Evolutionary conservation across 768 basidiomycete genomes (phyloP).

Genomic region (Amanita inopinata): DNA sequence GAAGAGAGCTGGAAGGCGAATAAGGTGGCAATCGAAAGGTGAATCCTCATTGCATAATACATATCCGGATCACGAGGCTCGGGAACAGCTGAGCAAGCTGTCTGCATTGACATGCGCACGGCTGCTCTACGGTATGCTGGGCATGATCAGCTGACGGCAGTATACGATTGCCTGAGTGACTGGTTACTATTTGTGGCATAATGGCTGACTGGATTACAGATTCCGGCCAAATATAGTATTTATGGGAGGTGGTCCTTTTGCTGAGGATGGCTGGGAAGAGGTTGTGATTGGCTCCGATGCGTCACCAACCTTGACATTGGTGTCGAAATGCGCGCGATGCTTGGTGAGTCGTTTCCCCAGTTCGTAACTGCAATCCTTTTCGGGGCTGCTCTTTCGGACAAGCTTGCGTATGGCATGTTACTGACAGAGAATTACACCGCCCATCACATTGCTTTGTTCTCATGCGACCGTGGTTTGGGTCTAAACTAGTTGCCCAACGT

Average conservation of each 20-base stretch:
- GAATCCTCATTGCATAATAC: too few relatives aligned
- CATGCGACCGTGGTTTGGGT: constrained; percentile 3
- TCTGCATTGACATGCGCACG: too few relatives aligned
- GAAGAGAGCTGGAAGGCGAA: constrained; percentile 43
- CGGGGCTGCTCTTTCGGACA: too few relatives aligned
- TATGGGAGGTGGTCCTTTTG: constrained; percentile 56
- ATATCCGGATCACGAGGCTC: too few relatives aligned
- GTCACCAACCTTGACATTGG: constrained; percentile 41
- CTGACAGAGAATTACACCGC: too few relatives aligned
- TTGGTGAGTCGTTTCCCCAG: constrained; percentile 37
- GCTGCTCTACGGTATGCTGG: too few relatives aligned
- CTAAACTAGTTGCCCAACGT: constrained; percentile 78
- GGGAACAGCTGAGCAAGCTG: too few relatives aligned
- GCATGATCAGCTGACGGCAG: too few relatives aligned
- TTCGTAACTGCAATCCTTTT: too few relatives aligned
- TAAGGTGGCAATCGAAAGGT: constrained; percentile 52
- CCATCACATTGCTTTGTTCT: too few relatives aligned
- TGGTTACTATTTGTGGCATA: not conserved
- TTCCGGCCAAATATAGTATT: constrained; percentile 75
- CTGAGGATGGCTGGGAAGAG: constrained; percentile 63
- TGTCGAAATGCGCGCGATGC: constrained; percentile 64
- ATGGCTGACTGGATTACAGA: constrained; percentile 24
- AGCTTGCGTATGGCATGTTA: too few relatives aligned
- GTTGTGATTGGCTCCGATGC: constrained; percentile 38
- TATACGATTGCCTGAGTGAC: not conserved